Base-by-base conservation (phyloP, 192 early-diverging fungal species). In the Chytriomyces confervae region DNA sequence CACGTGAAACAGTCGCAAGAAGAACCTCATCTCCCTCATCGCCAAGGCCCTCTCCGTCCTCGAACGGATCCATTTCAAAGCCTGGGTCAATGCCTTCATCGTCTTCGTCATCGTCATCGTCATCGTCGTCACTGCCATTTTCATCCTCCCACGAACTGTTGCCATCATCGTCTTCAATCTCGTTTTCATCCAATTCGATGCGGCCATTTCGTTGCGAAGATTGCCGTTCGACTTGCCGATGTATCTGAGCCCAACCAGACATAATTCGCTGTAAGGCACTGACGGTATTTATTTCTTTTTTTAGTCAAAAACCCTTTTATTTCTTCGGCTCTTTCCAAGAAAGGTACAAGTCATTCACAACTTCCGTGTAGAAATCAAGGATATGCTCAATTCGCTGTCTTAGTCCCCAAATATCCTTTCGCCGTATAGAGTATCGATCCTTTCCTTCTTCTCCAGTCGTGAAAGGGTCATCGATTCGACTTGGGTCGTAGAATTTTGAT, bases 371-470 rank as follows among this genome's bases (percentile, higher is more conserved):
- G 10, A 13, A 16, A 13, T 48, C 64, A 13, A 76, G 6, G 6
- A 76, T 3, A 29, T 46, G 50, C 8, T 66, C 64, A 49, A 76
- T 66, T 27, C 75, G 62, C 51, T 64, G 75, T n/a, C 75, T 43
- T n/a, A 76, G 47, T 16, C 75, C 75, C 75, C 75, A 76, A 44
- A 45, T 50, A 24, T 76, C 75, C 62, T 53, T 64, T 27, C 75
- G 46, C 50, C 47, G 29, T 11, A 10, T 7, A 7, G 18, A 18
- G 27, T 71, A 71, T 44, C 69, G 10, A n/a, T 71, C 50, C 48
- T 60, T 20, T 9, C 50, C 69, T 9, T 71, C 69, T 23, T 43
- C 69, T 20, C 69, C 69, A 71, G n/a, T 53, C 50, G 53, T 18
- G n/a, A 53, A 53, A 11, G 69, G 69, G 45, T 71, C 69, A 50